phyloP scores from a whole-genome alignment of 306 rosid species.

The Arachis stenosperma region DNA sequence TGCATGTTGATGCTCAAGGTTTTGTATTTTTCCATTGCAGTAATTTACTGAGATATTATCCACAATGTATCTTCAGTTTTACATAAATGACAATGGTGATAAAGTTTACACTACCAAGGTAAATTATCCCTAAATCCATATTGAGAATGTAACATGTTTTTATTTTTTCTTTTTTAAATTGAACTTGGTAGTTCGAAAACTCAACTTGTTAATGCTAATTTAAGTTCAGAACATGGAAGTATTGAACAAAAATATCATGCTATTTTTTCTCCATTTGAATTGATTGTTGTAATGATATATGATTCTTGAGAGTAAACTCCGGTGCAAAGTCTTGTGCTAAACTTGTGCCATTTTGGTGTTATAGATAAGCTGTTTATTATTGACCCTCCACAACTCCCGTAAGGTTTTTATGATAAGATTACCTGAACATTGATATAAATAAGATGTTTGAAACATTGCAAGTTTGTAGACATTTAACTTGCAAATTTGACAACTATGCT shows the following conservation, averaged over 20 bases:
- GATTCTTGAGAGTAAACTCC: no score
- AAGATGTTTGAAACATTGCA: neutral
- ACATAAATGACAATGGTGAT: slow-evolving; percentile 47
- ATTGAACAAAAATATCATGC: slow-evolving; percentile 1
- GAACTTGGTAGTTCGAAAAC: neutral
- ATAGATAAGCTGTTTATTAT: no score
- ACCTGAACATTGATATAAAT: neutral
- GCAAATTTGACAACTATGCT: slow-evolving; percentile 2
- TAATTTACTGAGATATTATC: slow-evolving; percentile 3
- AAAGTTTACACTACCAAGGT: slow-evolving; percentile 45
- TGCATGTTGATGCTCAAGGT: neutral
- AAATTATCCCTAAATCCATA: slow-evolving; percentile 21
- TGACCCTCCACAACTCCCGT: no score
- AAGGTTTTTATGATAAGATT: no score
- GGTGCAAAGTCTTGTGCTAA: no score
- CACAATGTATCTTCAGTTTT: slow-evolving; percentile 45
- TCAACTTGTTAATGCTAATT: neutral
- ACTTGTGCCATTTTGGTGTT: no score
- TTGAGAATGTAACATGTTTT: neutral
- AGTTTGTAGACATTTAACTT: neutral
- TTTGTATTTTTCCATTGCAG: slow-evolving; percentile 12
- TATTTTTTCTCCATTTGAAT: slow-evolving; percentile 17
- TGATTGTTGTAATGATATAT: neutral
- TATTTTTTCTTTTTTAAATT: slow-evolving; percentile 25
- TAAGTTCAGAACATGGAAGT: neutral